Conservation (phyloP, 441 rosid genomes). For the Syzygium syzygioides region DNA sequence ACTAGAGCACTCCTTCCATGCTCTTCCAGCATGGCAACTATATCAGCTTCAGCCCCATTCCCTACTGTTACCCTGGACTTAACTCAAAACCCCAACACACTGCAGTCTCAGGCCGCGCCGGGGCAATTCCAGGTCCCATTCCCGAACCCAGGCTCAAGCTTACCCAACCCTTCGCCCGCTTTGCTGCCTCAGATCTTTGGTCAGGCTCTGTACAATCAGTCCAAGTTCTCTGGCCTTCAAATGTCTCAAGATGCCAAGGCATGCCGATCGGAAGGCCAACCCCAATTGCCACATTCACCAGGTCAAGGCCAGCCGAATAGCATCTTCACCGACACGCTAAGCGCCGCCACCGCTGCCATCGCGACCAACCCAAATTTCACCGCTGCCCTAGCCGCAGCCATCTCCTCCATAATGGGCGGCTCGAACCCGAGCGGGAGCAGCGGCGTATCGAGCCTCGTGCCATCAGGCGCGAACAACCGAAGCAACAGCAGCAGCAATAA, state of each 20-base stretch:
- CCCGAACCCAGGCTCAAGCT: conserved; percentile 20
- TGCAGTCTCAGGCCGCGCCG: conserved; percentile 9
- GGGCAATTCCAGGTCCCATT: conserved; percentile 25
- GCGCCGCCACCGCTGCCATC: conserved; percentile 6
- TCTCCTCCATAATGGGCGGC: conserved; percentile 9
- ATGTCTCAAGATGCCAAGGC: conserved; percentile 17
- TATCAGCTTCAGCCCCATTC: conserved; percentile 72
- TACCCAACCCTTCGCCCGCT: background rate
- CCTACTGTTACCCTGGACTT: conserved; percentile 64
- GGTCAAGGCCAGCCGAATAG: background rate
- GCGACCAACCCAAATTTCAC: conserved; percentile 10
- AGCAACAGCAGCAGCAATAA: conserved; percentile 9
- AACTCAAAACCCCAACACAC: conserved; percentile 19
- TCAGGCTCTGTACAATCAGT: conserved; percentile 34
- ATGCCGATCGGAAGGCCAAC: background rate
- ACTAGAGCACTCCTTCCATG: conserved; percentile 32
- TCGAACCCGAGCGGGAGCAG: background rate
- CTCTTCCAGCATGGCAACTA: conserved; percentile 44
- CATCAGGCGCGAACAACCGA: background rate
- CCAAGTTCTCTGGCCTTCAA: conserved; percentile 30
- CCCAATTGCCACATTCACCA: background rate
- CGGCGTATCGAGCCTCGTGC: background rate
- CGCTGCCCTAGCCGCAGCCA: conserved; percentile 10
- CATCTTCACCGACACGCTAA: background rate
- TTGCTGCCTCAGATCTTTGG: conserved; percentile 21